Percentiles rank a stretch among this genome's conserved stretches.
Evolutionary conservation across 2,329 filamentous ascomycete species (phyloP).

Genomic region (Pseudogymnoascus sp.): DNA sequence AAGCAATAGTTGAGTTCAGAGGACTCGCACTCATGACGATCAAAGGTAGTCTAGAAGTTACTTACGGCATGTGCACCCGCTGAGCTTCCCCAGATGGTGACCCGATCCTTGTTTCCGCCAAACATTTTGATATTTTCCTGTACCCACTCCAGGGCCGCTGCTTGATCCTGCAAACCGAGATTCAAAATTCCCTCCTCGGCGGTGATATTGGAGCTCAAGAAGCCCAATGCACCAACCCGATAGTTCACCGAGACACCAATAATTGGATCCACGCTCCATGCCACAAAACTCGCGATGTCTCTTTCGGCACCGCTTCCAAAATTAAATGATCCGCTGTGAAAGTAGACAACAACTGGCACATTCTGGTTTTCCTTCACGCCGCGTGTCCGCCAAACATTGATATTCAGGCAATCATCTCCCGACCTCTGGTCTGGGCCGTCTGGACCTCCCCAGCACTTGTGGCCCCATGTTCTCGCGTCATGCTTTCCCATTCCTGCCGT

Average conservation of each 20-base stretch:
- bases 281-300: slow-evolving; percentile 52
- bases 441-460: neutral
- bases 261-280: slow-evolving; percentile 41
- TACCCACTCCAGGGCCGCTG: slow-evolving; percentile 51
- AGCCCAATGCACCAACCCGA: slow-evolving; percentile 57
- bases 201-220: slow-evolving; percentile 48
- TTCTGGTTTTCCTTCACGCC: slow-evolving; percentile 18
- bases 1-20: neutral
- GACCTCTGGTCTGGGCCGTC: slow-evolving; percentile 12
- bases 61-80: slow-evolving; percentile 54
- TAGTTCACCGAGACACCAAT: slow-evolving; percentile 52
- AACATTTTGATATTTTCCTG: slow-evolving; percentile 49
- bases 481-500: slow-evolving; percentile 13
- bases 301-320: slow-evolving; percentile 43
- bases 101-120: slow-evolving; percentile 48
- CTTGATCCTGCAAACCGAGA: slow-evolving; percentile 55
- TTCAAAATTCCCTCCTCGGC: slow-evolving; percentile 51
- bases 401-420: slow-evolving; percentile 45
- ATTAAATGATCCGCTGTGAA: slow-evolving; percentile 58
- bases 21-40: slow-evolving; percentile 9
- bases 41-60: slow-evolving; percentile 4
- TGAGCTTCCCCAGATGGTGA: slow-evolving; percentile 54
- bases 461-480: neutral
- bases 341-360: slow-evolving; percentile 48
- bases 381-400: slow-evolving; percentile 39